These are phyloP conservation scores for Paecilomyces sp. DNA, from an alignment of 2,329 filamentous ascomycete species.

Conservation along the genomic window DNA sequence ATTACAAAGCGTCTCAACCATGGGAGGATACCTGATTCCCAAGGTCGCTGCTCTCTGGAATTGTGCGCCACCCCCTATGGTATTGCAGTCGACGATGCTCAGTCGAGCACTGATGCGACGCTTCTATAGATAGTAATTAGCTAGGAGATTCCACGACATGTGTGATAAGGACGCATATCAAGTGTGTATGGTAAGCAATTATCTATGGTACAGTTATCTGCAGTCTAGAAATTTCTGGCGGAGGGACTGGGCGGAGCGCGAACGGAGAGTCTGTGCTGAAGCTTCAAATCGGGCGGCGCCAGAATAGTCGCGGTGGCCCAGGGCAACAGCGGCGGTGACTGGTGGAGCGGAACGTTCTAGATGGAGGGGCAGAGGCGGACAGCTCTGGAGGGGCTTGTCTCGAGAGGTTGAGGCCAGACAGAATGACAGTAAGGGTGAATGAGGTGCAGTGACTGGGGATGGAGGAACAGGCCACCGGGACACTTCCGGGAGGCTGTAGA, in stretches of 20 bases:
- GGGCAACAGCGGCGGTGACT: neutral
- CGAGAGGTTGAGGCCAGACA: no score
- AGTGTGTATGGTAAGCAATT: neutral
- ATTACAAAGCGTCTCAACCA: no score
- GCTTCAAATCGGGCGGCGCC: neutral
- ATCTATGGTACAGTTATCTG: neutral
- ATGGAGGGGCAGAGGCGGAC: constrained; percentile 2
- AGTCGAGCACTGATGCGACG: no score
- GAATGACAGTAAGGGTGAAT: no score
- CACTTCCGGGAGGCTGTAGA: neutral
- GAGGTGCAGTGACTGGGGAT: neutral
- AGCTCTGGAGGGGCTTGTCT: neutral
- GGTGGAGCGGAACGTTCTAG: constrained; percentile 28
- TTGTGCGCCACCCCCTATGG: no score
- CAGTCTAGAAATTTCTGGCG: constrained; percentile 6
- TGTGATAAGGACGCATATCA: neutral
- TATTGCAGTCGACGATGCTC: no score
- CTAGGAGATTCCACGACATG: neutral
- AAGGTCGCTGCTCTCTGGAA: no score
- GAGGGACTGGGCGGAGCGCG: constrained; percentile 3
- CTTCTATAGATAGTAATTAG: no score
- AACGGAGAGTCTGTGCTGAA: neutral
- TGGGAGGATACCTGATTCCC: no score
- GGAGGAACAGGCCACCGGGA: neutral
- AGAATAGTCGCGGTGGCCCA: neutral